phyloP scores from a whole-genome alignment of 164 flowering plant genomes.

The Macadamia integrifolia region DNA sequence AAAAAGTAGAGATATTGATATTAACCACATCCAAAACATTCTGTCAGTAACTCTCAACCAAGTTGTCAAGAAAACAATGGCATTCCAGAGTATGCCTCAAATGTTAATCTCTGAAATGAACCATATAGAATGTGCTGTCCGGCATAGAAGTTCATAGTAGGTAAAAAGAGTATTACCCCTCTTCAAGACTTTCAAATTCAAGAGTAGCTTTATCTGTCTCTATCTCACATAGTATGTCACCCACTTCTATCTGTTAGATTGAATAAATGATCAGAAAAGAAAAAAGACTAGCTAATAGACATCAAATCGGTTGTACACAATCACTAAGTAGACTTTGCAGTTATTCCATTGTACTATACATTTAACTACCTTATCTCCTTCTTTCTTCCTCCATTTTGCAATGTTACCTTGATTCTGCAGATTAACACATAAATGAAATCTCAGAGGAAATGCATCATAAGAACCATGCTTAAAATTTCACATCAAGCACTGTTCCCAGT shows the following conservation, averaged over 20 bases:
- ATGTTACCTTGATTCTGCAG: conserved; percentile 89
- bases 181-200: conserved; percentile 91
- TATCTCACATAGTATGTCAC: conserved; percentile 89
- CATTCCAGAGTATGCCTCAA: background rate
- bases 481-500: background rate
- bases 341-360: background rate
- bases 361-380: conserved; percentile 78
- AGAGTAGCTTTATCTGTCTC: conserved; percentile 97
- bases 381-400: conserved; percentile 80
- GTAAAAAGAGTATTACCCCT: conserved; percentile 54
- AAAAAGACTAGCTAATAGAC: background rate
- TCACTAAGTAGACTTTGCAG: background rate
- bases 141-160: conserved; percentile 4
- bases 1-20: no score
- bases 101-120: background rate
- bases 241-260: conserved; percentile 72
- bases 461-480: background rate
- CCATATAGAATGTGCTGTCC: background rate
- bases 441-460: conserved; percentile 7
- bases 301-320: background rate
- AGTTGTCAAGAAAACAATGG: background rate
- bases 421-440: conserved; percentile 11
- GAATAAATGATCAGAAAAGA: conserved; percentile 11
- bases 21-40: background rate
- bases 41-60: background rate